Evolutionary conservation across 2,329 filamentous ascomycete species (phyloP), one percentile per base, ranked within the genome.

Genomic region (Grosmannia serpens): DNA sequence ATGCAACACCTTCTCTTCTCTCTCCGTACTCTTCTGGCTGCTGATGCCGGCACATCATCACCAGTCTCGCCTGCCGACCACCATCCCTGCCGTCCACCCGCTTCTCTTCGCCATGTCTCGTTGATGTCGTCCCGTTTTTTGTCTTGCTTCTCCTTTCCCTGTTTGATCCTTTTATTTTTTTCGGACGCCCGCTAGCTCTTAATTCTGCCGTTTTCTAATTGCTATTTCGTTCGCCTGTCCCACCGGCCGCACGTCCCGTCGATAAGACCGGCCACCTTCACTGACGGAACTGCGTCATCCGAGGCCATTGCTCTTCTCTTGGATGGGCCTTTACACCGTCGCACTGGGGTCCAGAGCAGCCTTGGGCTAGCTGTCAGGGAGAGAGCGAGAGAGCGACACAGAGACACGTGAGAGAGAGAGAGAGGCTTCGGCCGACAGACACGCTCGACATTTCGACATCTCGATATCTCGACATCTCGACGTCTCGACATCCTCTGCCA

Each of bases 91-190:
- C 47, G 24, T 50, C 29, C 27, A 22, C 7, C 26, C 29, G 50
- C 29, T 51, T 46, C 13, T 50, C 26, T 51, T 33, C 35, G 20
- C 5, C 56, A 52, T 54, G 29, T 44, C 31, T 57, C 31, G 15
- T 20, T 55, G 24, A 54, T 29, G 4, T n/a, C 4, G 22, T 7
- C n/a, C 11, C 22, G 4, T 31, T 46, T 46, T 44, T 50, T 33
- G 55, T 41, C 53, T 56, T 22, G 52, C 55, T 38, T 61, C 31
- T 58, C 31, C 13, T 60, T 44, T 52, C n/a, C 44, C 8, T 35
- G 17, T 6, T 41, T 26, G 7, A 11, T 24, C 35, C n/a, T 10
- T 3, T 20, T 41, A 9, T 20, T n/a, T 4, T 44, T 44, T 27
- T 50, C 47, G 47, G 47, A 47, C 47, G 24, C 11, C n/a, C 50